A percentile compares a stretch with the other conserved stretches of the same genome.
These are phyloP conservation scores for Hyaloscypha variabilis DNA, from an alignment of 495 filamentous ascomycete species.

Conservation along the genomic window DNA sequence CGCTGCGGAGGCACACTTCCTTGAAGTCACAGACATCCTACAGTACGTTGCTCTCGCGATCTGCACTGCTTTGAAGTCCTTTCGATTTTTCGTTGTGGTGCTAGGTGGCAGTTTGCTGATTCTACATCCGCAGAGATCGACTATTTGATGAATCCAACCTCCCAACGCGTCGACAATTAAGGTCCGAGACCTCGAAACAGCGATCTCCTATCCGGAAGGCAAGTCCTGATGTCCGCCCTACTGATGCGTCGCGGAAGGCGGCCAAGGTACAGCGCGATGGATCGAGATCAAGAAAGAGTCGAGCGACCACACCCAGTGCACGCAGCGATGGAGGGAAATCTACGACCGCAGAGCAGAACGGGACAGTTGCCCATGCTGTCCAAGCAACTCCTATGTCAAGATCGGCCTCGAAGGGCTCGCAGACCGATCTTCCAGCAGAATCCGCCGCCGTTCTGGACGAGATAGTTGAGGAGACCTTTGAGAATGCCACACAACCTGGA, in stretches of 20 bases:
- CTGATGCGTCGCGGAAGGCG: conserved; percentile 31
- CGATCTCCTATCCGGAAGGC: conserved; percentile 31
- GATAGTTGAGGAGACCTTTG: conserved; percentile 24
- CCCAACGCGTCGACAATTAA: conserved; percentile 55
- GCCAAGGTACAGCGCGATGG: conserved; percentile 30
- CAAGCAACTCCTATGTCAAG: conserved; percentile 23
- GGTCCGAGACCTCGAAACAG: conserved; percentile 40
- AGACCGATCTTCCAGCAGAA: conserved; percentile 27
- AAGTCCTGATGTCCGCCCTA: conserved; percentile 29
- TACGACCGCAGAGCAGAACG: conserved; percentile 11
- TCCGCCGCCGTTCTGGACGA: conserved; percentile 21
- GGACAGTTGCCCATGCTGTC: conserved; percentile 20
- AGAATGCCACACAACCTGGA: conserved; percentile 21
- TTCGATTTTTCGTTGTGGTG: conserved; percentile 13
- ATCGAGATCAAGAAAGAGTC: conserved; percentile 28
- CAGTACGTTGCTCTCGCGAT: conserved; percentile 59
- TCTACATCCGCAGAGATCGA: conserved; percentile 58
- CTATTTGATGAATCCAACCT: conserved; percentile 72
- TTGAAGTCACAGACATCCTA: conserved; percentile 73
- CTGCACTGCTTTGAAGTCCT: conserved; percentile 19
- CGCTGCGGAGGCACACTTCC: conserved; percentile 62
- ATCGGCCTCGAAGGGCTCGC: conserved; percentile 31
- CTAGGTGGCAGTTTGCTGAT: conserved; percentile 24
- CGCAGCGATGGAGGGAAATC: conserved; percentile 19
- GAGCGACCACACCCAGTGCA: conserved; percentile 25